Evolutionary conservation across 2,329 filamentous ascomycete species (phyloP), one percentile per base, ranked within the genome.

Genomic region (Pleoardoris graminearum): DNA sequence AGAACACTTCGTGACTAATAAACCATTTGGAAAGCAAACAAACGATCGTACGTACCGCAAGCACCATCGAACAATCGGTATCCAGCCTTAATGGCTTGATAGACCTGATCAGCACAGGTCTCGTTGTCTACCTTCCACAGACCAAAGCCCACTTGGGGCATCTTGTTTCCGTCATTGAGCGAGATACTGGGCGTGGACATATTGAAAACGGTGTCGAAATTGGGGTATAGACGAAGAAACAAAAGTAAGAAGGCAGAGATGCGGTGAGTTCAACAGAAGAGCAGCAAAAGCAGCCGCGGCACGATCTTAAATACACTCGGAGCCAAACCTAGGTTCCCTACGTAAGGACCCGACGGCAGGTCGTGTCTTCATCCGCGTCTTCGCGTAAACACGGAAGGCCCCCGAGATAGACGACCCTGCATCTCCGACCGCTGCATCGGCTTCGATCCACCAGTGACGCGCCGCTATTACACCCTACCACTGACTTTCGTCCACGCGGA

Each of bases 1-100:
- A n/a, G n/a, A n/a, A n/a, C n/a, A n/a, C n/a, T n/a, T n/a, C n/a
- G n/a, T n/a, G n/a, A n/a, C n/a, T n/a, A n/a, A n/a, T n/a, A n/a
- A n/a, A n/a, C n/a, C n/a, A n/a, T n/a, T n/a, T n/a, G n/a, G n/a
- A n/a, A n/a, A n/a, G n/a, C n/a, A n/a, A n/a, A n/a, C n/a, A n/a
- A 14, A 29, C 38, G 21, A 8, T 19, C 45, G 32, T 52, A 67
- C 68, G 37, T 69, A 71, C 69, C 69, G 51, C 69, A 72, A 50
- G 70, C 69, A 27, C 70, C 69, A 39, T 73, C 70, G 33, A 73
- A 71, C 22, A 72, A 51, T 43, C 70, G 67, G 67, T 73, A 73
- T 50, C 70, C 70, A 22, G 56, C 58, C 63, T 72, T 71, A 60
- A 73, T 73, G 46, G 70, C 70, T 51, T 68, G 66, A 55, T 71